A percentile compares a stretch with the other conserved stretches of the same genome.
These are phyloP conservation scores for Thymus quinquecostatus DNA, from an alignment of 257 asterid species.

Conservation along the genomic window DNA sequence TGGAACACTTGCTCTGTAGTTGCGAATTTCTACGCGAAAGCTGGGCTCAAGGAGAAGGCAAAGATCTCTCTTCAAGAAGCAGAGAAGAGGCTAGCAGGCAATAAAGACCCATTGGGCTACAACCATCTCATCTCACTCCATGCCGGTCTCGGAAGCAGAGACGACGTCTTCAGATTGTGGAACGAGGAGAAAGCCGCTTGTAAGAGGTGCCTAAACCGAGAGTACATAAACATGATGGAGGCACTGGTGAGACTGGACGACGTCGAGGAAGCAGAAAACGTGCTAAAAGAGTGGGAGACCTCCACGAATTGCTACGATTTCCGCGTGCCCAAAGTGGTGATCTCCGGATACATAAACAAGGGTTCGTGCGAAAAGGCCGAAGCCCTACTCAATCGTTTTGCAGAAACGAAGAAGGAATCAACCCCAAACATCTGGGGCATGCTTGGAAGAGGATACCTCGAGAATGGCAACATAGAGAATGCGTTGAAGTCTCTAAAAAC, in stretches of 20 bases:
- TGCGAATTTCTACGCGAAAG: constrained; percentile 66
- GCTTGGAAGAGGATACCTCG: constrained; percentile 62
- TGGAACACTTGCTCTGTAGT: constrained; percentile 80
- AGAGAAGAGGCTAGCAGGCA: constrained; percentile 53
- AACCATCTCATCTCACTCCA: constrained; percentile 79
- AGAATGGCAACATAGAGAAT: constrained; percentile 48
- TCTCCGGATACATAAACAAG: constrained; percentile 54
- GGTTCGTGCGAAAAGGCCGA: constrained; percentile 64
- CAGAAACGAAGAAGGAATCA: constrained; percentile 42
- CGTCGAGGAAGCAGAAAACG: constrained; percentile 62
- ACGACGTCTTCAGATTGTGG: constrained; percentile 70
- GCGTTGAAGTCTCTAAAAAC: constrained; percentile 53
- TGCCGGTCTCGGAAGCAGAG: constrained; percentile 61
- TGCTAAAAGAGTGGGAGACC: constrained; percentile 76
- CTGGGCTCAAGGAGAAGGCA: constrained; percentile 60
- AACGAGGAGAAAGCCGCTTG: constrained; percentile 48
- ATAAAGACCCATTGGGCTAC: constrained; percentile 56
- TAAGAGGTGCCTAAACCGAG: constrained; percentile 61
- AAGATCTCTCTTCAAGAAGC: constrained; percentile 54
- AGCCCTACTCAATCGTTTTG: constrained; percentile 49
- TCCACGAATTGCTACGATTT: constrained; percentile 68
- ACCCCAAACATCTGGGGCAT: constrained; percentile 57
- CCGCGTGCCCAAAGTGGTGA: constrained; percentile 58
- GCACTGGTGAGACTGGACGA: constrained; percentile 68
- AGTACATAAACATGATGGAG: constrained; percentile 64